Percentiles rank a stretch among this genome's conserved stretches.
Evolutionary conservation across 768 basidiomycete genomes (phyloP).

Genomic region (Lactarius akahatsu): DNA sequence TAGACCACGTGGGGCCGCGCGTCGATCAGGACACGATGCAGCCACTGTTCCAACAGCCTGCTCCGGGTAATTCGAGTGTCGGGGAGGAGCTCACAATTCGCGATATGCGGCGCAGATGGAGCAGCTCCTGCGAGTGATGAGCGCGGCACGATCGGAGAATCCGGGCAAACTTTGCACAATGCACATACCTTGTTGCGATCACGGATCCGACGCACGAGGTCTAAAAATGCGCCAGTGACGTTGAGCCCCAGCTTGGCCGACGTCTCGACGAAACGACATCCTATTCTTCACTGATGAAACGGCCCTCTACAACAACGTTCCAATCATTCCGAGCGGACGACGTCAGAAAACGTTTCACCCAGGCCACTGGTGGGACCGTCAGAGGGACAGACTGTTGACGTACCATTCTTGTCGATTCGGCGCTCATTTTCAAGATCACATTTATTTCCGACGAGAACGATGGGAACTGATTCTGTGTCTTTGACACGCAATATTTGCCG

Average conservation of each 20-base stretch:
- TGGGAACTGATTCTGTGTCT: conserved; percentile 91
- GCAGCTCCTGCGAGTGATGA: conserved; percentile 1
- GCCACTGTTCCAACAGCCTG: conserved; percentile 21
- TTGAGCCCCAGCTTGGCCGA: conserved; percentile 96
- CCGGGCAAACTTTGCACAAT: conserved; percentile 20
- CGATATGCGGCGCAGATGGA: conserved; percentile 16
- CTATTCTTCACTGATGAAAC: conserved; percentile 92
- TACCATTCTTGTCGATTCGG: conserved; percentile 91
- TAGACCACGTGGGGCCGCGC: background rate
- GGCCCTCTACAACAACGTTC: conserved; percentile 70
- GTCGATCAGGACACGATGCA: conserved; percentile 16
- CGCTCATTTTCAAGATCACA: conserved; percentile 93
- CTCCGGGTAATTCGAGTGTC: conserved; percentile 16
- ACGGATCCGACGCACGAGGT: conserved; percentile 89
- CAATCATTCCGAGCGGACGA: background rate
- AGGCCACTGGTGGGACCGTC: background rate
- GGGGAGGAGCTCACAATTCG: conserved; percentile 7
- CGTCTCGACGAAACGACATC: conserved; percentile 92
- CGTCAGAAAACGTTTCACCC: background rate
- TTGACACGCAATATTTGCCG: conserved; percentile 96
- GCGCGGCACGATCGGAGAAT: background rate
- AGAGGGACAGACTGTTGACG: conserved; percentile 30
- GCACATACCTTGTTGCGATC: conserved; percentile 81
- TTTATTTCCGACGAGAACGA: conserved; percentile 97
- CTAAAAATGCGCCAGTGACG: conserved; percentile 91